phyloP scores from a whole-genome alignment of 1,139 yeast species.

The Pneumocystis murina region DNA sequence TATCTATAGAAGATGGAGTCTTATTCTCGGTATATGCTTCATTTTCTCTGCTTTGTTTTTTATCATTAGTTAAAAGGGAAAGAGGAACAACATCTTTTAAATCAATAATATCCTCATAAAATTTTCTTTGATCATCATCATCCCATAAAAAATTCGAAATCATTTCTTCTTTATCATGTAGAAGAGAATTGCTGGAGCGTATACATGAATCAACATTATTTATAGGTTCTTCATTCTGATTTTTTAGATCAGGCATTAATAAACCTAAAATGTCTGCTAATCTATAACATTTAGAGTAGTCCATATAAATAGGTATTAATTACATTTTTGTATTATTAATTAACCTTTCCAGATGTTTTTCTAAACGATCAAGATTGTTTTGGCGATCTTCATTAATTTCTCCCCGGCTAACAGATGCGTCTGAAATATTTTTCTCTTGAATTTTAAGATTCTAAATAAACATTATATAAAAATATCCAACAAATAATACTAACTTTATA shows the following conservation, averaged over 20 bases:
- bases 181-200: background rate
- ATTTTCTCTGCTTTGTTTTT: background rate
- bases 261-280: constrained; percentile 33
- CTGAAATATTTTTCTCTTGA: background rate
- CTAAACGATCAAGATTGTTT: constrained; percentile 29
- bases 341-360: constrained; percentile 33
- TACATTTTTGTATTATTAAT: constrained; percentile 28
- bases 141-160: constrained; percentile 43
- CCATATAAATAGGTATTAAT: background rate
- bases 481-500: constrained; percentile 28
- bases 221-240: constrained; percentile 15
- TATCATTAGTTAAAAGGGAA: constrained; percentile 13
- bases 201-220: constrained; percentile 4
- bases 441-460: constrained; percentile 39
- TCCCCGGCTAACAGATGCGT: constrained; percentile 26
- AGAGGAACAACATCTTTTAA: constrained; percentile 50
- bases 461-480: constrained; percentile 33
- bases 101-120: constrained; percentile 39
- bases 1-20: background rate
- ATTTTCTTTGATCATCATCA: constrained; percentile 44
- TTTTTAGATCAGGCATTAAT: constrained; percentile 25
- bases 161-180: constrained; percentile 14
- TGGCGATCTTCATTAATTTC: constrained; percentile 41
- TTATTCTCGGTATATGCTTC: background rate
- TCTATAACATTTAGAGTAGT: background rate